Evolutionary conservation across 2,329 filamentous ascomycete species (phyloP), one percentile per base, ranked within the genome.

Genomic region (Arthrocladium fulminans): DNA sequence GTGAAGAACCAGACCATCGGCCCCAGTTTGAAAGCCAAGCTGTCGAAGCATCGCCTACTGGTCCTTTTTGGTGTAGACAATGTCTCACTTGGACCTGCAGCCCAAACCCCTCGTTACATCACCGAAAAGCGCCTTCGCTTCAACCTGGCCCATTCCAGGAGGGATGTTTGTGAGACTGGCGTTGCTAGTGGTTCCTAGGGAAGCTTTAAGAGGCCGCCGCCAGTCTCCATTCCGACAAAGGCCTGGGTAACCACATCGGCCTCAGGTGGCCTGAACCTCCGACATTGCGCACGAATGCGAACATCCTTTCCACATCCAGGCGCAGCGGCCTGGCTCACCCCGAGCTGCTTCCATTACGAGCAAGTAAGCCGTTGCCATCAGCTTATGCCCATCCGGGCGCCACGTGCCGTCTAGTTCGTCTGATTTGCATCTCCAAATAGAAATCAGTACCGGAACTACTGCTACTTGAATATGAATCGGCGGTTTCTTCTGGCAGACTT

Each of bases 351-450:
- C 22, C 39, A 42, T 7, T 23, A 27, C 39, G 10, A 15, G 20
- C 19, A 42, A 12, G 39, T 23, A 42, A 12, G 20, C n/a, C 6
- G 17, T 17, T 42, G 12, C 13, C 19, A 23, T 29, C 19, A 24
- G 32, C 44, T 47, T 47, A 47, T 38, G 44, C 44, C 44, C 3
- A 37, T 35, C 39, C 22, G 44, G n/a, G 22, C 32, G 44, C 44
- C 44, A 47, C 34, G 34, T 47, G 34, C 44, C 7, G 44, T 30
- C 20, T 47, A 47, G 44, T 12, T 42, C 19, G 10, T n/a, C 27
- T 23, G n/a, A 42, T 9, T 24, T 27, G 44, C n/a, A 47, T 39
- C 44, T 47, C 15, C 32, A 47, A 47, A 47, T 47, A 47, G 44
- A 9, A 47, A 39, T 34, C 32, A 47, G 17, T 23, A 32, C 22